Evolutionary conservation across 257 asterid genomes (phyloP).

Genomic region (Capsicum chinense): DNA sequence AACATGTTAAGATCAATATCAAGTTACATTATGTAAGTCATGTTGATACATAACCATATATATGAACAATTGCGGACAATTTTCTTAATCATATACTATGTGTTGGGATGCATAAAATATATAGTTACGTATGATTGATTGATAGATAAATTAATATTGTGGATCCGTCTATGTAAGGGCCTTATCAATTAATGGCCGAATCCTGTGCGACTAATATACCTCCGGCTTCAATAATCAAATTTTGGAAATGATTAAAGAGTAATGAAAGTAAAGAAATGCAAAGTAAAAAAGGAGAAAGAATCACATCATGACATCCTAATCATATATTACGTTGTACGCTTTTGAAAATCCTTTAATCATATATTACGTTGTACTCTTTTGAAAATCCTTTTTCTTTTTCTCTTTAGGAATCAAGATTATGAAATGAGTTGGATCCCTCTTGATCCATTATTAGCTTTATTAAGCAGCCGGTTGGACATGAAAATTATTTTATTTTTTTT

Average conservation of each 20-base stretch:
- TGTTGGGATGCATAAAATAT: too few species aligned
- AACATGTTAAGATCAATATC: neutral
- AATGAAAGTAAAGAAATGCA: conserved; percentile 12
- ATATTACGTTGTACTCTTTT: neutral
- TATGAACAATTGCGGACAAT: too few species aligned
- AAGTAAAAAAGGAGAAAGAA: neutral
- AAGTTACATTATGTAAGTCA: neutral
- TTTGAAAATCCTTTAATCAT: neutral
- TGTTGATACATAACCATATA: neutral
- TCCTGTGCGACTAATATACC: neutral
- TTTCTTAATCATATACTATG: too few species aligned
- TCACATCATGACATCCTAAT: conserved; percentile 22
- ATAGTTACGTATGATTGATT: neutral
- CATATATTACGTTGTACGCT: neutral
- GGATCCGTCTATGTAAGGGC: too few species aligned
- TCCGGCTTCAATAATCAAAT: neutral
- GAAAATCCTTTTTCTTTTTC: conserved; percentile 5
- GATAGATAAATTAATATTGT: neutral
- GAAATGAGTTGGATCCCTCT: neutral
- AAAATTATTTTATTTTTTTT: too few species aligned
- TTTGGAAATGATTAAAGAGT: conserved; percentile 12
- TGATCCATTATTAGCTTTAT: neutral
- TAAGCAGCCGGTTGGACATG: too few species aligned
- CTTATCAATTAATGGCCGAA: neutral
- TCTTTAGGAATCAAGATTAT: conserved; percentile 20